Evolutionary conservation across 148 eudicot genomes (phyloP).

Genomic region (Chenopodium formosanum): DNA sequence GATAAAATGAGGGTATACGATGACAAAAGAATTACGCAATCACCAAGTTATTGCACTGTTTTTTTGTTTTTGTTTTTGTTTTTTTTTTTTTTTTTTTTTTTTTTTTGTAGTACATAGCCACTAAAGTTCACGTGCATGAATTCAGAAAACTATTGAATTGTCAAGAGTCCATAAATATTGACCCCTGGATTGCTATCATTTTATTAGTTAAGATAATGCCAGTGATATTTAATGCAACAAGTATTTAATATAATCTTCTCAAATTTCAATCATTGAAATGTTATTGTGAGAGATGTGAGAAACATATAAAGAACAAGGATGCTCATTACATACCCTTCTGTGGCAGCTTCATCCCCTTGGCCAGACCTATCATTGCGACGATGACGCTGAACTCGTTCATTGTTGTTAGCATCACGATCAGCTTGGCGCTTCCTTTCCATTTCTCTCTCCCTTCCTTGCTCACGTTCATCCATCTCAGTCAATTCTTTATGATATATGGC

Average conservation of each 20-base stretch:
- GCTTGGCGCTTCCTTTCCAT: constrained; percentile 65
- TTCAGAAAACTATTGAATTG: background rate
- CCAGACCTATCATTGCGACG: constrained; percentile 29
- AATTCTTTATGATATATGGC: constrained; percentile 97
- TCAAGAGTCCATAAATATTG: background rate
- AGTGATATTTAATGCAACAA: background rate
- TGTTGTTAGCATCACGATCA: constrained; percentile 46
- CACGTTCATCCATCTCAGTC: constrained; percentile 95
- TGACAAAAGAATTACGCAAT: background rate
- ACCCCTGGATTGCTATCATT: background rate
- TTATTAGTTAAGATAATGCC: background rate
- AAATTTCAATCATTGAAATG: background rate
- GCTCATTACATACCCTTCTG: constrained; percentile 52
- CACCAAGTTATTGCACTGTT: background rate
- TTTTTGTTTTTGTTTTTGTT: too few relatives aligned
- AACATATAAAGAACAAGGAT: background rate
- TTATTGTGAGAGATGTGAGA: background rate
- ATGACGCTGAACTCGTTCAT: constrained; percentile 28
- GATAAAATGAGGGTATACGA: background rate
- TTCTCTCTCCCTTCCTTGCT: constrained; percentile 71
- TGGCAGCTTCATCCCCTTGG: constrained; percentile 35
- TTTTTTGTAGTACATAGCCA: background rate
- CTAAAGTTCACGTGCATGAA: background rate
- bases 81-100: background rate
- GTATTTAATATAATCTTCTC: background rate